Percentiles rank a stretch among this genome's conserved stretches.
phyloP scores from a whole-genome alignment of 768 basidiomycete genomes.

The Brasilioporus rufonigricans region DNA sequence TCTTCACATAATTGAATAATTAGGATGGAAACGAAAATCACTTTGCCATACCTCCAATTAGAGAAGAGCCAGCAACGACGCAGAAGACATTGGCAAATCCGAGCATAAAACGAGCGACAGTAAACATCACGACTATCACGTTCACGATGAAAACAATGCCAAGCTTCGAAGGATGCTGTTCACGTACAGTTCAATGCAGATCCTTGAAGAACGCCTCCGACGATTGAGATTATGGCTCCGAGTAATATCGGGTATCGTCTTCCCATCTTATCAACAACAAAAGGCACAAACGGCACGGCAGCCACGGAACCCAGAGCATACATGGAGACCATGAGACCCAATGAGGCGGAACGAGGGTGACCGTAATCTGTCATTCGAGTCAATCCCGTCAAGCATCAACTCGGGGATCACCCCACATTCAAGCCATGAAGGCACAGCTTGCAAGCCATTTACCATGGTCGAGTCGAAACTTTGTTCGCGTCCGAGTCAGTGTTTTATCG shows the following conservation, averaged over 20 bases:
- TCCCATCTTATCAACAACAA: slow-evolving; percentile 4
- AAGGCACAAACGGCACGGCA: slow-evolving; percentile 41
- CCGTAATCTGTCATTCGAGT: slow-evolving; percentile 43
- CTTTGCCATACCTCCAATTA: slow-evolving; percentile 17
- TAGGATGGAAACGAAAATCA: not conserved
- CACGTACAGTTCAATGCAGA: slow-evolving; percentile 10
- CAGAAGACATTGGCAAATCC: slow-evolving; percentile 14
- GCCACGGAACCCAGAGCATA: slow-evolving; percentile 58
- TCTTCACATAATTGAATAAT: not conserved
- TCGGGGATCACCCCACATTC: slow-evolving; percentile 37
- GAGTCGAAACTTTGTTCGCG: slow-evolving; percentile 30
- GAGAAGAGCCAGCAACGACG: slow-evolving; percentile 19
- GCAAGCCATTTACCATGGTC: slow-evolving; percentile 62
- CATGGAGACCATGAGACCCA: slow-evolving; percentile 34
- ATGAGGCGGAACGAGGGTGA: slow-evolving; percentile 48
- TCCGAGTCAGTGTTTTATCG: not conserved
- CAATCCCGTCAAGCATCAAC: not conserved
- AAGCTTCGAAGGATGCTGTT: not conserved
- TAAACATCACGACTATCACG: slow-evolving; percentile 5
- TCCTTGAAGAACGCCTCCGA: slow-evolving; percentile 16
- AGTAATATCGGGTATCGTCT: slow-evolving; percentile 12
- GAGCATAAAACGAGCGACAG: slow-evolving; percentile 14
- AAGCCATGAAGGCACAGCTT: slow-evolving; percentile 57
- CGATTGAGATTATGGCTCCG: slow-evolving; percentile 1
- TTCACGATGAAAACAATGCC: not conserved